These are phyloP conservation scores for Boletales sp. DNA, from an alignment of 768 basidiomycete species.

Conservation along the genomic window DNA sequence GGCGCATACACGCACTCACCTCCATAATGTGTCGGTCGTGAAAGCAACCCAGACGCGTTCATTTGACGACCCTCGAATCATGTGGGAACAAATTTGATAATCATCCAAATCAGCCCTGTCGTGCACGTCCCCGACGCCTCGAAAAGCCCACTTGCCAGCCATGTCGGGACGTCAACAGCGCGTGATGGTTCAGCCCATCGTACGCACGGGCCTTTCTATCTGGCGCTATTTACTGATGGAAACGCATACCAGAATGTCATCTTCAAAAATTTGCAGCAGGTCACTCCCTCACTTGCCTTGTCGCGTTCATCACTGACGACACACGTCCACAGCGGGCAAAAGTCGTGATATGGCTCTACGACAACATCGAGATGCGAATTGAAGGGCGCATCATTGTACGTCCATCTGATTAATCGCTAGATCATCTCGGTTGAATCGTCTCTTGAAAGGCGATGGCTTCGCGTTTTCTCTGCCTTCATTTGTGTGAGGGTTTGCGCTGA, in stretches of 20 bases:
- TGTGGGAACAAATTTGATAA: conserved; percentile 27
- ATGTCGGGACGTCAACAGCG: conserved; percentile 94
- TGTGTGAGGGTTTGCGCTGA: conserved; percentile 20
- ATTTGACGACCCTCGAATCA: neutral
- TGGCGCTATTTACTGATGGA: conserved; percentile 3
- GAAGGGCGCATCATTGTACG: conserved; percentile 94
- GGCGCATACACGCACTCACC: conserved; percentile 9
- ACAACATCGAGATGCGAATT: conserved; percentile 94
- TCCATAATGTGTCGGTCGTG: conserved; percentile 26
- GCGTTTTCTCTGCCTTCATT: conserved; percentile 1
- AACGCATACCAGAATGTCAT: conserved; percentile 73
- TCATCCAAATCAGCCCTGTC: neutral
- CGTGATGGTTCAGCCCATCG: conserved; percentile 99
- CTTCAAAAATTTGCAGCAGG: conserved; percentile 95
- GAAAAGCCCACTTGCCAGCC: conserved; percentile 28
- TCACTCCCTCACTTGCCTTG: conserved; percentile 21
- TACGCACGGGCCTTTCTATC: conserved; percentile 38
- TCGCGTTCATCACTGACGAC: conserved; percentile 9
- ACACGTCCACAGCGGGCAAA: conserved; percentile 59
- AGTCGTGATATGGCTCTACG: conserved; percentile 93
- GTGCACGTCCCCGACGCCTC: conserved; percentile 7
- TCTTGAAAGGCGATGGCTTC: conserved; percentile 34
- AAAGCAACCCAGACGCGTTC: conserved; percentile 19
- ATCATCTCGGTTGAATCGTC: conserved; percentile 38
- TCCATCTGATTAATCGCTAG: conserved; percentile 27